Base-by-base conservation (phyloP, 1,284 basidiomycete species). In the Irpex sp. region DNA sequence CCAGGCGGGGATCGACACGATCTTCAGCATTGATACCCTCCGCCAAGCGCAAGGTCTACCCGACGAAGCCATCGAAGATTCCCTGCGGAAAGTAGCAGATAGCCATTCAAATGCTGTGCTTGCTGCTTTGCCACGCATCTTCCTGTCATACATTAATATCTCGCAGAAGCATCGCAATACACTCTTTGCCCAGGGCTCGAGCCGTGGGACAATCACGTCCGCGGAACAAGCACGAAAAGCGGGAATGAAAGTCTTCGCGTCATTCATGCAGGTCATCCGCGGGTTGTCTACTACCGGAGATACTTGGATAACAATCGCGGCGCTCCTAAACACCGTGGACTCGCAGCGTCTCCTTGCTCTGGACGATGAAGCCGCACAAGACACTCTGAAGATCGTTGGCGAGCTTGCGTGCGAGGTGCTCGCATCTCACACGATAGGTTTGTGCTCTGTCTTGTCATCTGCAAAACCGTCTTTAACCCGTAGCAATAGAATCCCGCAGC, bases 21-120 rank as follows among this genome's bases (percentile, higher is more conserved):
- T 90, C 21, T 86, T 89, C 71, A 85, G 81, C 67, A 68, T 82
- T 12, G 89, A 91, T 21, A 76, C 79, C 16, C 74, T 87, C 6
- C 82, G 82, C n/a, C 77, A 76, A 58, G 64, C 67, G 4, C 70
- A 73, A 23, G 81, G 82, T 61, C 70, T 69, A 18, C 74, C 74
- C 23, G 69, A 71, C 23, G 78, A 79, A 64, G 72, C 73, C 61
- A 54, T 54, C 23, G 52, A 54, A 21, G 28, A 28, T 33, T 14
- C 52, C 10, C 52, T 54, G 52, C 19, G 28, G 19, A 21, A 36
- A 18, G 52, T 10, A 54, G 33, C 12, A 16, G 28, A 33, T 12
- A 28, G 52, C 52, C 14, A 14, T 36, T 21, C 52, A 16, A 36
- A 33, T 54, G 33, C 33, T 21, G 28, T 54, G 12, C 52, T 54